Evolutionary conservation across 805 yeast species (phyloP), one percentile per base, ranked within the genome.

Genomic region (Sugiyamaella qingdaonensis): DNA sequence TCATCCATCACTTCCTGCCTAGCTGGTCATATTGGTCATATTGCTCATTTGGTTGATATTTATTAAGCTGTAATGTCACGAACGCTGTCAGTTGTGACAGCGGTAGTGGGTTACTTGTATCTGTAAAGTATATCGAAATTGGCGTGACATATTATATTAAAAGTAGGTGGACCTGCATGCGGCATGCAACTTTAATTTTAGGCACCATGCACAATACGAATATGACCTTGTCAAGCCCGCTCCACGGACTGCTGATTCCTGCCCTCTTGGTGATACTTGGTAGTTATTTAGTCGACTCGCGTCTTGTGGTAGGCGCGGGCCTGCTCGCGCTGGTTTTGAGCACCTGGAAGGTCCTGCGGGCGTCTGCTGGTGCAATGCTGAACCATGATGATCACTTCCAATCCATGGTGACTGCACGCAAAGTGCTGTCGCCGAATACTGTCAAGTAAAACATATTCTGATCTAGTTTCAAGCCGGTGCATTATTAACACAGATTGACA

Each of bases 341-440:
- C 14, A 64, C 56, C 9, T 48, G 56, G 49, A 65, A 66, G 55
- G 48, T 64, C 41, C 54, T 46, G 49, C 55, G 68, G 10, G 70
- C 43, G 13, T 10, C 19, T 3, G 19, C 16, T 39, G 43, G 43
- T 3, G 13, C 24, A 2, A 21, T 21, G 13, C 43, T 39, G 3
- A 16, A 34, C 39, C 14, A 34, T 16, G 18, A 34, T 8, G 18
- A 34, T 34, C 14, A 34, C 18, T 13, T 16, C 14, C 39, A 34
- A 13, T 34, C 18, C 39, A n/a, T 34, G 39, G 18, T 34, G 18
- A 34, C 8, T 4, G 39, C 14, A 16, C 39, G 39, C 39, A n/a
- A n/a, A 8, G 18, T n/a, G 39, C 75, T 92, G 21, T 78, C 86
- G 39, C 92, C 87, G 68, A 89, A 91, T 71, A 79, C 95, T 27